phyloP scores from a whole-genome alignment of 2,329 filamentous ascomycete species.

The Pyrenophora teres region DNA sequence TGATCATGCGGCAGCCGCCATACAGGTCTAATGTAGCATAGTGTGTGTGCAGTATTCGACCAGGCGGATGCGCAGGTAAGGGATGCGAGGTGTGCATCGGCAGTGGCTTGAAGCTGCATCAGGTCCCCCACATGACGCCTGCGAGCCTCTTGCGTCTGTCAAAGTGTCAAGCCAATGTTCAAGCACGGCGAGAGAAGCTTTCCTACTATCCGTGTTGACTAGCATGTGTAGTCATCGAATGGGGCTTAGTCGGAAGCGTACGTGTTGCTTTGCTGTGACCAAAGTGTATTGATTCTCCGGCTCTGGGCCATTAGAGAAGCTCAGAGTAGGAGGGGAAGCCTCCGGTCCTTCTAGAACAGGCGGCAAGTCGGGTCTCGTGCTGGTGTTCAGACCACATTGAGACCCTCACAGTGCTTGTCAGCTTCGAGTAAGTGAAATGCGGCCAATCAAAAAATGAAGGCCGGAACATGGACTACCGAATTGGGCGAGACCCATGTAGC shows the following conservation, averaged over 20 bases:
- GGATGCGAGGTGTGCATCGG: too few species aligned
- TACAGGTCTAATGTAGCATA: too few species aligned
- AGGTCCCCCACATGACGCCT: too few species aligned
- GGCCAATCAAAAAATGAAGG: constrained; percentile 27
- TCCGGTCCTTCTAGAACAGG: constrained; percentile 4
- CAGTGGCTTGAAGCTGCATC: too few species aligned
- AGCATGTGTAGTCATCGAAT: not conserved
- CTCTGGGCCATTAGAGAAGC: not conserved
- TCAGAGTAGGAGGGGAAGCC: not conserved
- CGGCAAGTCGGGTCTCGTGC: constrained; percentile 15
- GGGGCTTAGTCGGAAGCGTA: not conserved
- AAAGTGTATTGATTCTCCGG: not conserved
- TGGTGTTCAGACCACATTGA: constrained; percentile 15
- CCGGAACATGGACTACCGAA: constrained; percentile 14
- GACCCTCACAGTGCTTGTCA: constrained; percentile 13
- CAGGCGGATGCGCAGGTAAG: too few species aligned
- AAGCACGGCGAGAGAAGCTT: not conserved
- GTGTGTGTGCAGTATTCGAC: too few species aligned
- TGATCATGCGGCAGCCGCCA: too few species aligned
- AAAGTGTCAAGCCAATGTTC: too few species aligned
- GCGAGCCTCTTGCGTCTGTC: not conserved
- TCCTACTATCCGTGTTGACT: too few species aligned
- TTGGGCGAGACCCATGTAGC: constrained; percentile 19
- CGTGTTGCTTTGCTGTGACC: not conserved
- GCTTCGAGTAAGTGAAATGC: constrained; percentile 11